Base-by-base conservation (phyloP, 176 grass and related monocot genomes). In the Carex littledalei region DNA sequence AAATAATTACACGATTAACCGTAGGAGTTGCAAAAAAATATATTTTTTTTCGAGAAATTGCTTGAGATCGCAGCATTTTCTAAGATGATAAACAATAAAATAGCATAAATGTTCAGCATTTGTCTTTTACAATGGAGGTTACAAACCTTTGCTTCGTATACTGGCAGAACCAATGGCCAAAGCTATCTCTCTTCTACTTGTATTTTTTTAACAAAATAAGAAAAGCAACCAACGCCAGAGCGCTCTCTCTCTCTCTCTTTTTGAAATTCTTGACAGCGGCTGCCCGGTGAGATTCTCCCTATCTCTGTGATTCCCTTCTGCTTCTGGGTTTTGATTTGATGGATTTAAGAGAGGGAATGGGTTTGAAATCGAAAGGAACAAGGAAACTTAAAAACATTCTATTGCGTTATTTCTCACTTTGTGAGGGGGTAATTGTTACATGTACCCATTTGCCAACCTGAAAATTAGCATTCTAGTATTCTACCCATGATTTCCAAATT, bases 281-380 rank as follows among this genome's bases (percentile, higher is more conserved):
- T 75, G 10, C 8, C 34, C 34, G 34, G 34, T 35, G 34, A 7
- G 18, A 3, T 16, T 81, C 57, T 81, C 34, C 37, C 32, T 47
- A 12, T 81, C 58, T 81, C 79, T 22, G 32, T 41, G 79, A 81
- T 64, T 63, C 39, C 50, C 12, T 24, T 13, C 14, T 54, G 13
- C 12, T 24, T 13, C 3, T 35, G 13, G 21, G 79, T 81, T 78
- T 34, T 81, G 20, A 83, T 83, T 54, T 83, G 39, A 54, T 39
- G 56, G 39, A 65, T 68, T 68, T 20, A 39, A 54, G 61, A 83
- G 81, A 83, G 81, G 81, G 81, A 83, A 83, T 26, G 1, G 60
- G 43, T 66, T 83, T 83, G 61, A 83, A 83, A 83, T 34, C 74
- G 13, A 54, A 81, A 13, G 29, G 47, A 50, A 50, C 47, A 2